Evolutionary conservation across 2,329 filamentous ascomycete genomes (phyloP), one percentile per base, ranked within the genome.

Genomic region (Didymella pinodella): DNA sequence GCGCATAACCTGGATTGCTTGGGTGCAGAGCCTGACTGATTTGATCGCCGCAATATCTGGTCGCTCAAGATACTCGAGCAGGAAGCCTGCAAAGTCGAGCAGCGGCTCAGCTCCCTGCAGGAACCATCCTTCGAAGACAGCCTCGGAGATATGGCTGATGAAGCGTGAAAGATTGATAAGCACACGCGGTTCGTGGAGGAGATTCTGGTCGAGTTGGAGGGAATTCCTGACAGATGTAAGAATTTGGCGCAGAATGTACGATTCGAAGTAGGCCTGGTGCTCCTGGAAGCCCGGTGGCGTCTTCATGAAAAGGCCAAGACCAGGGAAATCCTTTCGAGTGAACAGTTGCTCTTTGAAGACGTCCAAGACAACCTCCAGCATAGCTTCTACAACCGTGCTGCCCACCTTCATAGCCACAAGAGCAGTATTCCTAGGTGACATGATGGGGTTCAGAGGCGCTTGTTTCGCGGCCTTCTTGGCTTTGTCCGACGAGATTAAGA

Each of bases 71-170:
- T 96, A 94, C 73, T 99, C 95, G 7, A 99, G 78, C 7, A 97
- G 79, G 52, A 89, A 88, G 1, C 94, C 95, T 3, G 89, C 86
- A 68, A 97, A 96, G 69, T 98, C 93, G 31, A 98, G 84, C 66
- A 95, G 85, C 4, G 87, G 84, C 67, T 93, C 90, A 1, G 91
- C 91, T 1, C 94, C 94, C 65, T 95, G 90, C 63, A 97, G 86
- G 71, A 98, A 98, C 92, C 93, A 97, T 16, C 95, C 95, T 77
- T 98, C 95, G 65, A 95, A 97, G 12, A 97, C 89, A 6, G 92
- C 91, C 75, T 99, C 95, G 0, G 90, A 87, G 74, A 98, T 85
- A 71, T 98, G 92, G 2, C 86, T 81, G 31, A 89, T 87, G 63
- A 97, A 90, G 12, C 93, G 87, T 0, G 90, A 89, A 71, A 99